Evolutionary conservation across 2,329 filamentous ascomycete species (phyloP), one percentile per base, ranked within the genome.

Genomic region (Xylaria sp.): DNA sequence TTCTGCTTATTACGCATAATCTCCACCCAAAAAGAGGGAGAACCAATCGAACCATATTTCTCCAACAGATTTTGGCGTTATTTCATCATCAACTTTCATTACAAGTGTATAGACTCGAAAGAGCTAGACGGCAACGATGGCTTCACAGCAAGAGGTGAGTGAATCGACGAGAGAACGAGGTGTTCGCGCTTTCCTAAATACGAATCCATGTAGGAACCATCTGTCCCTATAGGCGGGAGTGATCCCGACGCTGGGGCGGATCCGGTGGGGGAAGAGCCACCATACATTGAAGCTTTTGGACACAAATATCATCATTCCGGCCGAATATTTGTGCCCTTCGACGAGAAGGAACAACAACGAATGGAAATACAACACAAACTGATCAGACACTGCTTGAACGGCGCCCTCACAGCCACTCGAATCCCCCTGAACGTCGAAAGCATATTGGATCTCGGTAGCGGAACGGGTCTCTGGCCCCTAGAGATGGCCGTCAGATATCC

Each of bases 391-490:
- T 76, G 76, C 48, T 70, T 78, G 18, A 75, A 75, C 48, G 76
- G 76, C 30, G 73, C 71, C 8, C 70, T 78, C 25, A 76, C 76
- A 39, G 69, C 73, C 13, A 76, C 76, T 2, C 73, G 74, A 46
- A 71, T 78, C 18, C 75, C 76, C 18, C 65, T 75, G 6, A 69
- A 75, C 10, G 70, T 73, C 43, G 45, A 72, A n/a, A 63, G 67
- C 45, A 80, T 84, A 36, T 72, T 84, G 25, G 82, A 84, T 63
- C 72, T 84, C 4, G 82, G 82, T 25, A 78, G 78, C 46, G 82
- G 82, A 1, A 82, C 76, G 7, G 82, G 82, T 41, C 70, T 79
- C 25, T 84, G 82, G 82, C 80, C 81, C 45, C 75, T 81, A 55
- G 81, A 83, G 46, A 80, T 82, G 78, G 82, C 78, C 4, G 77